Evolutionary conservation across 129 eudicot genomes (phyloP), one percentile per base, ranked within the genome.

Genomic region (Logfia minima): DNA sequence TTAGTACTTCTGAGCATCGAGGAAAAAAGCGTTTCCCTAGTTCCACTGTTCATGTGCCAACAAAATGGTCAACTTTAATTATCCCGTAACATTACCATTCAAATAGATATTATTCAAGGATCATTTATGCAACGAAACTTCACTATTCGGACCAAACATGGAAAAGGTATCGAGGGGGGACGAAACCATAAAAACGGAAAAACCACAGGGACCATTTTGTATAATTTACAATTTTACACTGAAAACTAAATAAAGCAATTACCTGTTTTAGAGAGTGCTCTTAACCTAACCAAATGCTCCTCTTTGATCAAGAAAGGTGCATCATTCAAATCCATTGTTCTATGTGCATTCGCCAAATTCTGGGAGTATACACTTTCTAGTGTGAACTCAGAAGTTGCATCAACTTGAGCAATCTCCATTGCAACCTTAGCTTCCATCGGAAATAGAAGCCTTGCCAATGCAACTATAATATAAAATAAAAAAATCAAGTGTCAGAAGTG

Each of bases 401-500:
- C 97, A 72, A 91, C 99, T 78, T 95, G 96, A 85, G 97, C 97
- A 78, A 95, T 91, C 76, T 95, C 97, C 97, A 95, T 95, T 24
- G 94, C 97, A 68, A 95, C 99, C 77, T 91, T 89, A 59, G 99
- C 99, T 84, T 95, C 92, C 96, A 71, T 85, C 17, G 99, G 99
- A 72, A 95, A 95, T 21, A 95, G 78, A 66, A 86, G 84, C 68
- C 82, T 88, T 8, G 97, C 99, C 75, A 95, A 76, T 1, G 87
- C 92, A 89, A 95, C 99, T 95, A 34, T 34, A 34, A 34, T 34
- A 5, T 0, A 87, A 68, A 77, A 86, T 66, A 29, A 39, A 35
- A 41, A 29, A 60, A 1, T 31, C 3, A 35, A 13, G 56, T 14
- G 35, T 22, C 13, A 52, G 31, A 41, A 75, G n/a, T 75, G 18